Percentiles rank a stretch among this genome's conserved stretches.
Evolutionary conservation across 345 rosid genomes (phyloP).

Genomic region (Camelina neglecta): DNA sequence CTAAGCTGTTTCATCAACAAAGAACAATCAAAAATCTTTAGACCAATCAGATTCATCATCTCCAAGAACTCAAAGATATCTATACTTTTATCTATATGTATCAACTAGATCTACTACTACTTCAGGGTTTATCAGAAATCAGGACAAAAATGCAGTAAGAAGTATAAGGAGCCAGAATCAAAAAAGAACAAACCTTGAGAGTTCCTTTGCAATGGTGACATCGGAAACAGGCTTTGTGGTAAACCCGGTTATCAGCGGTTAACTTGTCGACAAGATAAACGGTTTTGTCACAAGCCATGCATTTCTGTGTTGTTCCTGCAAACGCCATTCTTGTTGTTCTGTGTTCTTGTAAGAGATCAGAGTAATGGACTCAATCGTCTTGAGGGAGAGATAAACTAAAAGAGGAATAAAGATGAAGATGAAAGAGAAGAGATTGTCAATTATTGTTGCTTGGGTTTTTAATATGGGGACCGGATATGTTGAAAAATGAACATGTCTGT

Average conservation of each 20-base stretch:
- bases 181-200: conserved; percentile 65
- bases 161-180: background rate
- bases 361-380: conserved; percentile 1
- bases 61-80: background rate
- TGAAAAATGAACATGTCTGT: conserved; percentile 29
- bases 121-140: background rate
- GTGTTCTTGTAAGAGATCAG: conserved; percentile 30
- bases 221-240: conserved; percentile 95
- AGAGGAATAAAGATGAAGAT: conserved; percentile 24
- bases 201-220: conserved; percentile 99
- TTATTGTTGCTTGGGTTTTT: conserved; percentile 43
- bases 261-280: conserved; percentile 95
- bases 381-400: conserved; percentile 13
- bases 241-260: conserved; percentile 92
- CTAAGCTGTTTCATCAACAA: conserved; percentile 70
- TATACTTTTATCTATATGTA: background rate
- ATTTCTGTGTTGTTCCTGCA: conserved; percentile 99
- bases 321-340: conserved; percentile 64
- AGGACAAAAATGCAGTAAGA: background rate
- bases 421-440: conserved; percentile 35
- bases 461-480: conserved; percentile 36
- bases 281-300: conserved; percentile 98
- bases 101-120: conserved; percentile 36
- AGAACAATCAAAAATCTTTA: conserved; percentile 1
- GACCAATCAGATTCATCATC: conserved; percentile 18